Conservation (phyloP, 2,329 filamentous ascomycete genomes). For the Huntiella abstrusa region DNA sequence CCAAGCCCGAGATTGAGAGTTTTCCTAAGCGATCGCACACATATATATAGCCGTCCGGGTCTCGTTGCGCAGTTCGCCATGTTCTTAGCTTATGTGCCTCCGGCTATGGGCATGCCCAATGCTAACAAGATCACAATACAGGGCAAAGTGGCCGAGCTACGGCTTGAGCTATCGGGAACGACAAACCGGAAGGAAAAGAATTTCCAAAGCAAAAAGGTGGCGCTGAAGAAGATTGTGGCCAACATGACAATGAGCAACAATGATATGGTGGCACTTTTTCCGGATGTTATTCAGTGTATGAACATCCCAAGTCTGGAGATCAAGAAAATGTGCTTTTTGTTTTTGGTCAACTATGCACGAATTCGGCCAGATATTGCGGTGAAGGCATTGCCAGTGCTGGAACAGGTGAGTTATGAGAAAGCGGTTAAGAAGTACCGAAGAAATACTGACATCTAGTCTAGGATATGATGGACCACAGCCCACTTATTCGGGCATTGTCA, state of each 20-base stretch:
- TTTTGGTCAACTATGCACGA: slow-evolving; percentile 89
- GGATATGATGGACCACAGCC: slow-evolving; percentile 90
- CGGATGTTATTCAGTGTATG: slow-evolving; percentile 92
- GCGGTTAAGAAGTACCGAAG: too few species aligned
- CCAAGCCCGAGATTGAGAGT: too few species aligned
- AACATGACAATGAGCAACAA: slow-evolving; percentile 99
- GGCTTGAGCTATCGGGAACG: slow-evolving; percentile 67
- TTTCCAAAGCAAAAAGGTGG: slow-evolving; percentile 85
- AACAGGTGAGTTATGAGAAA: slow-evolving; percentile 25
- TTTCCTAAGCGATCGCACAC: too few species aligned
- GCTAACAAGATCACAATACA: slow-evolving; percentile 34
- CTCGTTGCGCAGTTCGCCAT: slow-evolving; percentile 18
- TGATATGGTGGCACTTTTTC: slow-evolving; percentile 94
- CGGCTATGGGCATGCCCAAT: slow-evolving; percentile 15
- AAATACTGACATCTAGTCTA: slow-evolving; percentile 18
- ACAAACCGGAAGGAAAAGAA: slow-evolving; percentile 92
- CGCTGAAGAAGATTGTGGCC: slow-evolving; percentile 96
- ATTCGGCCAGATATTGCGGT: slow-evolving; percentile 87
- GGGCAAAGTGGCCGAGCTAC: slow-evolving; percentile 97
- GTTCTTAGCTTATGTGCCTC: slow-evolving; percentile 35
- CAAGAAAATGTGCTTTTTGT: slow-evolving; percentile 99
- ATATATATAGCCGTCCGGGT: neutral
- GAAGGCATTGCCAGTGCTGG: slow-evolving; percentile 74
- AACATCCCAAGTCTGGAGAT: slow-evolving; percentile 85
- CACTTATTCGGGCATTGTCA: slow-evolving; percentile 77